Base-by-base conservation (phyloP, 257 asterid species). In the Leptodermis oblonga region DNA sequence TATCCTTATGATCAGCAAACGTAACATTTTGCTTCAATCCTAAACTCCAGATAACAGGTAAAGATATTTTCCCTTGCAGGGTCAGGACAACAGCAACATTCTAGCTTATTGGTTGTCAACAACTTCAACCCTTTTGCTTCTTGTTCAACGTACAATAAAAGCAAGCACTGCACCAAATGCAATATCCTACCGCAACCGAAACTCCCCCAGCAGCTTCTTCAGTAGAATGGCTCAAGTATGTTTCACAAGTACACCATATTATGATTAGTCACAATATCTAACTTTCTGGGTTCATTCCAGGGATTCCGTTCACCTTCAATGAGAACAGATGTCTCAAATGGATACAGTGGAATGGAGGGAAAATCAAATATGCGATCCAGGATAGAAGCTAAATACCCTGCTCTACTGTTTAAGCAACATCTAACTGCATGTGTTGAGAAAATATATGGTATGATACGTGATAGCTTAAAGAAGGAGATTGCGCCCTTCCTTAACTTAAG, bases 331-430 rank as follows among this genome's bases (percentile, higher is more conserved):
- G 82, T 82, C 74, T 89, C 97, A 63, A 92, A 88, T 51, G 96
- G 97, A 55, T 89, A 92, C 81, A 87, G 96, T 7, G 97, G 97
- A 70, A 87, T 92, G 84, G 96, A 89, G 76, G 95, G 94, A 71
- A 89, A 83, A 72, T 89, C 92, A 41, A 81, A 76, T 46, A 66
- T 73, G 7, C 83, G 82, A 76, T 86, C 96, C 70, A 82, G 95
- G 71, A 86, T 92, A 75, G 96, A 87, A 82, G 95, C 96, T 56
- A 92, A 86, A 82, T 92, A 92, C 71, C 97, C 97, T 33, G 97
- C 96, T 73, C 70, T 92, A 73, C 76, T 92, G 80, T 92, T 91
- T 77, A 91, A 91, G 86, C 97, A 91, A 80, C 96, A 91, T 78
- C 75, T 92, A 69, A 89, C 95, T 59, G 96, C 96, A 74, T 92